These are phyloP conservation scores for Debaryomyces robertsiae DNA, from an alignment of 1,139 yeast species.

Conservation along the genomic window DNA sequence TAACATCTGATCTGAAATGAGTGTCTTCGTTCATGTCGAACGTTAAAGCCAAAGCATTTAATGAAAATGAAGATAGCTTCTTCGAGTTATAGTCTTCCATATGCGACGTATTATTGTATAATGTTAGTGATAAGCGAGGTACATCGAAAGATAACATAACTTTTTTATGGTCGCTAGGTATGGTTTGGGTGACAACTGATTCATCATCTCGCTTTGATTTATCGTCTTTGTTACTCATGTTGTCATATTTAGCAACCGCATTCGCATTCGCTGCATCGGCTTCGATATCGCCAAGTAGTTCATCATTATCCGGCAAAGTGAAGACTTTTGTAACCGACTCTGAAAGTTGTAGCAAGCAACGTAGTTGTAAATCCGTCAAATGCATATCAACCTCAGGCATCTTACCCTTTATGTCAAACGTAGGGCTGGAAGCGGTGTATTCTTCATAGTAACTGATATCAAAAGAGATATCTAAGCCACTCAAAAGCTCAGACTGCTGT, in stretches of 20 bases:
- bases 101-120: slow-evolving; percentile 60
- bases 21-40: slow-evolving; percentile 57
- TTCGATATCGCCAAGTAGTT: slow-evolving; percentile 53
- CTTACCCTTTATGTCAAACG: slow-evolving; percentile 57
- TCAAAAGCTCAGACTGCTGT: slow-evolving; percentile 68
- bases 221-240: not conserved
- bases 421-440: slow-evolving; percentile 44
- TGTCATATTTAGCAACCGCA: slow-evolving; percentile 34
- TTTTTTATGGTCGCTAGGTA: slow-evolving; percentile 37
- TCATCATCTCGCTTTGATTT: not conserved
- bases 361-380: slow-evolving; percentile 77
- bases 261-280: slow-evolving; percentile 65
- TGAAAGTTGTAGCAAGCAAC: slow-evolving; percentile 57
- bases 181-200: slow-evolving; percentile 7
- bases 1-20: slow-evolving; percentile 60
- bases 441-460: slow-evolving; percentile 59
- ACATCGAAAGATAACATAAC: slow-evolving; percentile 57
- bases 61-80: slow-evolving; percentile 62
- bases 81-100: slow-evolving; percentile 38
- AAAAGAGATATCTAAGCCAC: slow-evolving; percentile 67
- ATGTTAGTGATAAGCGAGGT: slow-evolving; percentile 64
- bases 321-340: slow-evolving; percentile 63
- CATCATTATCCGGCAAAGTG: slow-evolving; percentile 36
- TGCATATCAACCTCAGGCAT: slow-evolving; percentile 68
- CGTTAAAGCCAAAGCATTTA: slow-evolving; percentile 58